Conservation (phyloP, 129 eudicot species). For the Arctium minus region DNA sequence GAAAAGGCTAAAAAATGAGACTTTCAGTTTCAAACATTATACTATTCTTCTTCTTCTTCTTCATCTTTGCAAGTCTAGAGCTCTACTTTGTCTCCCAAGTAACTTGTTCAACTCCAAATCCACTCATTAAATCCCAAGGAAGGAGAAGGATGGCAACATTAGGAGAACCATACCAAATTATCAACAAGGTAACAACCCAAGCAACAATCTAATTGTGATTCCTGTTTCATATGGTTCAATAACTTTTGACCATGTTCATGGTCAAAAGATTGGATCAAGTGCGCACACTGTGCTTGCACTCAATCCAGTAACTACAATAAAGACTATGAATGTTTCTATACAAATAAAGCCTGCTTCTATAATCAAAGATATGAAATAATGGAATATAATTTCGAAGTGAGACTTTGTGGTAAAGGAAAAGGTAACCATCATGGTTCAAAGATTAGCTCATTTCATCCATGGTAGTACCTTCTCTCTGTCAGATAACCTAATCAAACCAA, state of each 20-base stretch:
- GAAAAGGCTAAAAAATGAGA: neutral
- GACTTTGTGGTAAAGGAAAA: no score
- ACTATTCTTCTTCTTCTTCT: constrained; percentile 1
- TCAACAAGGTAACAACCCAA: constrained; percentile 22
- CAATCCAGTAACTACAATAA: no score
- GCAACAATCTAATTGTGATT: neutral
- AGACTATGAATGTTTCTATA: neutral
- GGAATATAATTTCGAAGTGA: no score
- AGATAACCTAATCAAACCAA: no score
- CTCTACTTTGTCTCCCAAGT: constrained; percentile 14
- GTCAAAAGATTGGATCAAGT: neutral
- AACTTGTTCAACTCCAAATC: neutral
- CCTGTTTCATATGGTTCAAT: neutral
- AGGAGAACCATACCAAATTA: neutral
- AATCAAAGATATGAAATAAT: no score
- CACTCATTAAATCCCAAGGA: constrained; percentile 12
- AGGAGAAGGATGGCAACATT: constrained; percentile 20
- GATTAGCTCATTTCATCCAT: no score
- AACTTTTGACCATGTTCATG: neutral
- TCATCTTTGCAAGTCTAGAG: constrained; percentile 6
- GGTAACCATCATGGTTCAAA: no score
- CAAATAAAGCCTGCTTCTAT: no score
- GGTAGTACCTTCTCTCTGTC: no score
- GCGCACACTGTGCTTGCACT: no score
- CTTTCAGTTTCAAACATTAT: neutral